Conservation (phyloP, 257 asterid species). For the Forsythia suspensa region DNA sequence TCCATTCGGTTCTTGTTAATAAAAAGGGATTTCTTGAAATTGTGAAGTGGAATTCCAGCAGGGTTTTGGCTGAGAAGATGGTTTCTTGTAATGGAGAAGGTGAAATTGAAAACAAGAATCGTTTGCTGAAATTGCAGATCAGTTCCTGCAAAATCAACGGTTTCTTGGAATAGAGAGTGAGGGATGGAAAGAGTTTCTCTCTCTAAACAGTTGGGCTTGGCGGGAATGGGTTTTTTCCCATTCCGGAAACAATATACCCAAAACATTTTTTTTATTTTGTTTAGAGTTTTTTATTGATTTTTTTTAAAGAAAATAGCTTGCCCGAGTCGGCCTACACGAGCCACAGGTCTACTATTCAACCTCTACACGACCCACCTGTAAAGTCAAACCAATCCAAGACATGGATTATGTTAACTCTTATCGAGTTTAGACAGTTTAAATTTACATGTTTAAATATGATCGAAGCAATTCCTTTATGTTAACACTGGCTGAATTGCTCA, state of each 20-base stretch:
- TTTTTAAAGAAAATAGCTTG: not conserved
- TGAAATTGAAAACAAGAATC: not conserved
- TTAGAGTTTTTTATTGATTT: not conserved
- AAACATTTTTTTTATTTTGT: not conserved
- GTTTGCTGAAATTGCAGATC: not conserved
- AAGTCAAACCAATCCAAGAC: too few relatives aligned
- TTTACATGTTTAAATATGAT: too few relatives aligned
- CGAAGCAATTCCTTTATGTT: too few relatives aligned
- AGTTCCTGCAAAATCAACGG: not conserved
- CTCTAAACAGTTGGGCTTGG: not conserved
- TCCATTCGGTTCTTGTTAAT: conserved; percentile 20
- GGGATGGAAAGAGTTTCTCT: not conserved
- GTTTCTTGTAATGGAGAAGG: not conserved
- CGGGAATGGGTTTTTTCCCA: not conserved
- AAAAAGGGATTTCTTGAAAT: not conserved
- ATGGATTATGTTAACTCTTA: too few relatives aligned
- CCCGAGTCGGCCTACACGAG: too few relatives aligned
- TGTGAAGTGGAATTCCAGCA: not conserved
- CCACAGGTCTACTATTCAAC: too few relatives aligned
- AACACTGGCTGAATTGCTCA: too few relatives aligned
- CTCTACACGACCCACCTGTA: too few relatives aligned
- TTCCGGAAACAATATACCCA: not conserved
- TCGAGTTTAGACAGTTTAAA: too few relatives aligned
- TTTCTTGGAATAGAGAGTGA: not conserved
- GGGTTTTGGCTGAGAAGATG: not conserved